Evolutionary conservation across 768 basidiomycete genomes (phyloP), one percentile per base, ranked within the genome.

Genomic region (Mycena albidolilacea): DNA sequence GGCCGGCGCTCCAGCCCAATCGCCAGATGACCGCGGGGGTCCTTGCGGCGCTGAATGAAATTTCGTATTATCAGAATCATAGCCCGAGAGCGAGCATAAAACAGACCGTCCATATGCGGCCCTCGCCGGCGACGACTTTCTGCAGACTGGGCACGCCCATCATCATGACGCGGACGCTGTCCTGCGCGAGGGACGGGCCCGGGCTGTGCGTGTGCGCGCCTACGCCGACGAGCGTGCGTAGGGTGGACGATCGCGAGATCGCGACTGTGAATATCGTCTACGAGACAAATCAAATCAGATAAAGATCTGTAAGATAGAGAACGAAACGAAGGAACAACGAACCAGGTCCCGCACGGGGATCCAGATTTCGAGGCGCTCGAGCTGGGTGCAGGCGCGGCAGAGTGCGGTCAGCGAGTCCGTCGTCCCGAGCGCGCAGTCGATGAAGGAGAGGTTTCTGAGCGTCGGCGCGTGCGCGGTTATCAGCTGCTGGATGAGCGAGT

Each of bases 61-160:
- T 62, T 38, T 77, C 78, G 38, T 71, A 30, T 52, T 10, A 21
- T 48, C 46, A 68, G 63, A 14, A 21, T 35, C 23, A 23, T 12
- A 55, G 21, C 52, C 30, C 37, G 12, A 67, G 35, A 66, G 10
- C n/a, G 52, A 39, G 46, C 19, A 55, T 6, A 62, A 21, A 3
- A 83, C 88, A 67, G 73, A 90, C 91, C 74, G 82, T 88, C 90
- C 91, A 92, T 12, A 87, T 77, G 48, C 90, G 82, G 19, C 85
- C 48, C 14, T 17, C 84, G 69, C 86, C 87, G 21, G 85, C 86
- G 14, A 90, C 81, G 54, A 92, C 81, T 66, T 83, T 87, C 55
- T 79, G 81, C 57, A 93, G 79, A 23, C 75, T 82, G 3, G 80
- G 82, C 30, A 85, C 84, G 5, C 76, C 72, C 39, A 77, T 76